Conservation (phyloP, 73 alveolate species). For the Paramecium pentaurelia region DNA sequence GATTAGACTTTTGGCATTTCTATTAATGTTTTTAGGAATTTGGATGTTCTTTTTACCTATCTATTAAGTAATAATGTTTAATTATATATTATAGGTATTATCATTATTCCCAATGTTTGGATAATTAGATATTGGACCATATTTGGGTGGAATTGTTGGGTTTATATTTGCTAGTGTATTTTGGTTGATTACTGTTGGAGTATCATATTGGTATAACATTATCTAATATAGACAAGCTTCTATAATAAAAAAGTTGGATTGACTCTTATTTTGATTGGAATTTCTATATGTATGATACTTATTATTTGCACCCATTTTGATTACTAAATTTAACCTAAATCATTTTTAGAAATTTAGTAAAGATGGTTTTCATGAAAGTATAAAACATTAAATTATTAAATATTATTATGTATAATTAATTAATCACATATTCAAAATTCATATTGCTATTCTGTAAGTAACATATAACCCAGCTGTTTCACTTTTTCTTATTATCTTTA, state of each 20-base stretch:
- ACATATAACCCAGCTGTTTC: constrained; percentile 98
- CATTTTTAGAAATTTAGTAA: neutral
- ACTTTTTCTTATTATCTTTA: constrained; percentile 90
- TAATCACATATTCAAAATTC: neutral
- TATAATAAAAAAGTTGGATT: constrained; percentile 17
- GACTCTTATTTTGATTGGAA: neutral
- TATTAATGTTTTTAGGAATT: constrained; percentile 4
- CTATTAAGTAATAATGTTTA: neutral
- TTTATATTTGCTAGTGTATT: constrained; percentile 28
- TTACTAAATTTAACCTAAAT: neutral
- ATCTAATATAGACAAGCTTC: constrained; percentile 10
- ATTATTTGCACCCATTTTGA: constrained; percentile 5
- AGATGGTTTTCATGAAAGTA: neutral
- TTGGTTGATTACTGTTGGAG: constrained; percentile 40
- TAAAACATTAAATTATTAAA: neutral
- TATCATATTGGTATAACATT: constrained; percentile 11
- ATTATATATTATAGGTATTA: neutral
- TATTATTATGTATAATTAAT: too few species aligned
- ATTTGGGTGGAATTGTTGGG: constrained; percentile 35
- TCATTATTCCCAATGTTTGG: constrained; percentile 41
- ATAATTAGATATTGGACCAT: constrained; percentile 32
- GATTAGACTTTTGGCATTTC: neutral
- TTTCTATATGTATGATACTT: neutral
- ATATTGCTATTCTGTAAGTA: constrained; percentile 93
- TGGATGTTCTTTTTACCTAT: constrained; percentile 50